Evolutionary conservation across 208 protist species (phyloP).

Genomic region (Novymonas esmeraldas): DNA sequence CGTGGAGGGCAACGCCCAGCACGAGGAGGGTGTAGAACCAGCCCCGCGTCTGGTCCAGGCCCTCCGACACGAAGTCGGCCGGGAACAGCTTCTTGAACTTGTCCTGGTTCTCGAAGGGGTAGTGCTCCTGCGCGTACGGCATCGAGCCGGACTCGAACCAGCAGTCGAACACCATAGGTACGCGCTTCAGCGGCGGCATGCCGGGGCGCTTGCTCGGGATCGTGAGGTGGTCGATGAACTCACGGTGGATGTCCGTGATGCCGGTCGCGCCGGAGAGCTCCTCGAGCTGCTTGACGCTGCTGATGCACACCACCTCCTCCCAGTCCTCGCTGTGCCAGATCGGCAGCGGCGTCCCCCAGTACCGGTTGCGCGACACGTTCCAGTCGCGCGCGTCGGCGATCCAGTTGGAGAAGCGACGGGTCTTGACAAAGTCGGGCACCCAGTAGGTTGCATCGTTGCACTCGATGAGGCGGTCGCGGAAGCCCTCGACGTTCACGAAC

Average conservation of each 20-base stretch:
- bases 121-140: conserved; percentile 99
- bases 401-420: conserved; percentile 99
- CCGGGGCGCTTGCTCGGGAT: conserved; percentile 96
- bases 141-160: conserved; percentile 99
- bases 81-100: conserved; percentile 94
- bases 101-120: conserved; percentile 99
- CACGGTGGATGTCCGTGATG: conserved; percentile 97
- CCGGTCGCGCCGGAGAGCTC: conserved; percentile 90
- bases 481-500: conserved; percentile 98
- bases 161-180: conserved; percentile 99
- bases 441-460: conserved; percentile 97
- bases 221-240: conserved; percentile 98
- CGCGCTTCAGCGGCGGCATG: conserved; percentile 87
- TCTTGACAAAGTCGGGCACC: conserved; percentile 98
- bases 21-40: conserved; percentile 99
- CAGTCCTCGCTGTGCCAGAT: conserved; percentile 98
- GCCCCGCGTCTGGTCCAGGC: conserved; percentile 98
- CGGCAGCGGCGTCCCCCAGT: conserved; percentile 99
- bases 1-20: conserved; percentile 98
- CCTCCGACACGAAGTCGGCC: conserved; percentile 99
- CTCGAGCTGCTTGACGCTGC: conserved; percentile 97
- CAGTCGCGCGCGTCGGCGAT: conserved; percentile 97
- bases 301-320: conserved; percentile 96
- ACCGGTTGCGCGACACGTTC: conserved; percentile 98
- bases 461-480: conserved; percentile 95